Base-by-base conservation (phyloP, 305 asterid genomes). In the Andrographis paniculata region DNA sequence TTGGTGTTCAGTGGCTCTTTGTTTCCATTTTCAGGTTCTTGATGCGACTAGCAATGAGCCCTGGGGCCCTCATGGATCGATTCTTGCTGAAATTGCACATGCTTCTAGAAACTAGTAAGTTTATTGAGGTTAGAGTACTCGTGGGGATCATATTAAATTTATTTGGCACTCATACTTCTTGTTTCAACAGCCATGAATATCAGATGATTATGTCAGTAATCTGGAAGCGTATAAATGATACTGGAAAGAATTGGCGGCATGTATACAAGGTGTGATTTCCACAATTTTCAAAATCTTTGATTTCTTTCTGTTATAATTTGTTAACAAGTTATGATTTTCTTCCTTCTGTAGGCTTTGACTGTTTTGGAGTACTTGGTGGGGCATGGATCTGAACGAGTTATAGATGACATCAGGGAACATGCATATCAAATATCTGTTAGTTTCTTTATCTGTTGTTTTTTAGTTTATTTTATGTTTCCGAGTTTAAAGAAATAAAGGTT, bases 11-110 rank as follows among this genome's bases (percentile, higher is more conserved):
- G 17, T 37, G 42, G 17, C 14, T 4, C 16, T 13, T 13, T 17
- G 1, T 28, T 58, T 50, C 35, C 28, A n/a, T 41, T 42, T 54
- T 66, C 61, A 91, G 99, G 94, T 91, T 59, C 99, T 91, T 54
- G 96, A 91, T 65, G 95, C 94, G 50, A 91, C 96, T 55, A 91
- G 94, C 82, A 91, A 91, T 62, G 96, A 91, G 68, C 82, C 95
- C 43, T 91, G 96, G 96, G 99, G 94, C 57, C 96, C 99, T 63
- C 99, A 86, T 66, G 96, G 99, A 61, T 56, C 92, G 20, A 79
- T 73, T 61, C 96, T 91, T 63, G 89, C 96, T 59, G 96, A 91
- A 63, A 80, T 86, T 70, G 96, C 99, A 30, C 88, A 91, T 61
- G 88, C 93, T 48, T 60, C 95, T 30, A 83, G 78, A 66, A 91